phyloP scores from a whole-genome alignment of 805 yeast genomes.

The Wickerhamomyces chambardii region DNA sequence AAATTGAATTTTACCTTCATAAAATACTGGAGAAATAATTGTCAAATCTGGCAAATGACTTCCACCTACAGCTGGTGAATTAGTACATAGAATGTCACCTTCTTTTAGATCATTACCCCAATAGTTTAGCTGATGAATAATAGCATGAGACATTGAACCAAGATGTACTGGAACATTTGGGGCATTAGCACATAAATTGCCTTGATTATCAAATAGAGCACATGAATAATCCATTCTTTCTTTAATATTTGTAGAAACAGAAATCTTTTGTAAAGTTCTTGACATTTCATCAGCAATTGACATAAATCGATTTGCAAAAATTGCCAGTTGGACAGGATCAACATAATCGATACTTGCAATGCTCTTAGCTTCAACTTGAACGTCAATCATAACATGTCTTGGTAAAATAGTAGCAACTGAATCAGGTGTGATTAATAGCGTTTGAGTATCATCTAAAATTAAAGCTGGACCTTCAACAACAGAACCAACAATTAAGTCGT shows the following conservation, averaged over 20 bases:
- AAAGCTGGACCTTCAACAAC: slow-evolving; percentile 29
- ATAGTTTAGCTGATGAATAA: slow-evolving; percentile 24
- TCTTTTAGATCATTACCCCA: slow-evolving; percentile 29
- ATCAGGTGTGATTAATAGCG: slow-evolving; percentile 27
- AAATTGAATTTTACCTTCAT: slow-evolving; percentile 35
- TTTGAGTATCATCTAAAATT: slow-evolving; percentile 28
- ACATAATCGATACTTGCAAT: slow-evolving; percentile 35
- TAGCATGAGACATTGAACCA: slow-evolving; percentile 36
- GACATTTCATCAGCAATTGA: slow-evolving; percentile 43
- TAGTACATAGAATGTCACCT: slow-evolving; percentile 35
- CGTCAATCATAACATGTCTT: slow-evolving; percentile 23
- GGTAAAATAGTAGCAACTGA: slow-evolving; percentile 25
- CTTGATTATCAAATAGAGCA: slow-evolving; percentile 37
- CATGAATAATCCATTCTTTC: slow-evolving; percentile 40
- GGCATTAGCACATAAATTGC: slow-evolving; percentile 34
- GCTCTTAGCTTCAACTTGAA: slow-evolving; percentile 22
- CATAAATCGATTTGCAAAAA: slow-evolving; percentile 39
- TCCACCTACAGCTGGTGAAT: slow-evolving; percentile 35
- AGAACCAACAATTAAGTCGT: slow-evolving; percentile 20
- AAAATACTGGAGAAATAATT: slow-evolving; percentile 46
- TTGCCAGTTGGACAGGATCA: slow-evolving; percentile 34
- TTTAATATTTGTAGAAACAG: slow-evolving; percentile 35
- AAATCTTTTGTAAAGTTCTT: slow-evolving; percentile 32
- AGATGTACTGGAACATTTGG: slow-evolving; percentile 40
- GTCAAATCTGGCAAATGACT: slow-evolving; percentile 45